Base-by-base conservation (phyloP, 2,329 filamentous ascomycete species). In the Orbilia oligospora region DNA sequence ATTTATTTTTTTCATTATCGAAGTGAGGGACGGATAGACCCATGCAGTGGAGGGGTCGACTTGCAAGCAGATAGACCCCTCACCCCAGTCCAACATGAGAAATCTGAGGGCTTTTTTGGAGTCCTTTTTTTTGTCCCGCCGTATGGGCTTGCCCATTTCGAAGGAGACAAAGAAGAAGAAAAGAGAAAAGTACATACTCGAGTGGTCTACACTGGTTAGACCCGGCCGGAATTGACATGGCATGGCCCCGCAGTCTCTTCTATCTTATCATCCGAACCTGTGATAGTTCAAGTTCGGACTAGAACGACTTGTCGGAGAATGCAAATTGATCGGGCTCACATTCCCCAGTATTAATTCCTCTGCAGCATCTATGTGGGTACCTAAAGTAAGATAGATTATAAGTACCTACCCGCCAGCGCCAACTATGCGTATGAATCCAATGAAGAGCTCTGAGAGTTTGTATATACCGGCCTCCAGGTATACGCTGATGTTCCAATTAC, bases 241-340 rank as follows among this genome's bases (percentile, higher is more conserved):
- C 58, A 72, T 63, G 69, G 56, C 56, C 56, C 69, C 58, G 58
- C 69, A 64, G 56, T 65, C 56, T 65, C 56, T 58, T 65, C 69
- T 66, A 72, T 72, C 69, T 72, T 72, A 72, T 72, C 69, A 66
- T 66, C 69, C 61, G 61, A 72, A 72, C 69, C 55, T 58, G 58
- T 65, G 58, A 71, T 71, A 38, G 56, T 61, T 61, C 18, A 3
- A 30, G 33, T 58, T 66, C 68, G 49, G 58, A 66, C 58, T 72
- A 36, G 69, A 66, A 72, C 53, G 69, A 48, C 53, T 72, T 66
- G 48, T 61, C 33, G 33, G 56, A 61, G 38, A 70, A 22, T 46
- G 49, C 18, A 58, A n/a, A 20, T 30, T 24, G 51, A 51, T 51
- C 44, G 16, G 44, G 16, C 16, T 55, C 30, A 53, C 49, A 53